Conservation (phyloP, 257 asterid species). For the Nicotiana benthamiana region DNA sequence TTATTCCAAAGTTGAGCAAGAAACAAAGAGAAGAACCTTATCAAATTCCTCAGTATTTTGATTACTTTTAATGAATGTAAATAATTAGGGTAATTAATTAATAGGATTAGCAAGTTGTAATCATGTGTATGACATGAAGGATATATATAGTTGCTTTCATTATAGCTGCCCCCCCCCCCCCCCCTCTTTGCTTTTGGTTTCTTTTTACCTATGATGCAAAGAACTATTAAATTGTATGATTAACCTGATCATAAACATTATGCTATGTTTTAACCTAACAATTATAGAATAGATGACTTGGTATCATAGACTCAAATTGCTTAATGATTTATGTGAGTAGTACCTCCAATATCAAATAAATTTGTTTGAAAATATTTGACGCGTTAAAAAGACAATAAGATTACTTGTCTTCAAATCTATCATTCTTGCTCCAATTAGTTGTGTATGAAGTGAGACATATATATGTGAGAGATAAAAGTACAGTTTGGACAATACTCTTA, state of each 20-base stretch:
- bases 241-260: not conserved
- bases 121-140: conserved; percentile 4
- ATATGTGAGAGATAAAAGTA: too few species aligned
- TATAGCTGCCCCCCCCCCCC: too few species aligned
- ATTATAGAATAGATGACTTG: not conserved
- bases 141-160: not conserved
- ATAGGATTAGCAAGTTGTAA: not conserved
- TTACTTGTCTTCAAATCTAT: too few species aligned
- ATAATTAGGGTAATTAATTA: conserved; percentile 17
- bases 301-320: not conserved
- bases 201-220: not conserved
- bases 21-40: conserved; percentile 35
- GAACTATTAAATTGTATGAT: not conserved
- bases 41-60: conserved; percentile 40
- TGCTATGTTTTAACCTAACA: not conserved
- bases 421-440: too few species aligned
- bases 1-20: conserved; percentile 27
- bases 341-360: too few species aligned
- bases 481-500: too few species aligned
- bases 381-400: too few species aligned
- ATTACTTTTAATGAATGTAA: conserved; percentile 17
- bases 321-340: too few species aligned
- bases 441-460: too few species aligned
- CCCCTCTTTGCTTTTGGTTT: too few species aligned
- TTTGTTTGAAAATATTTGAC: too few species aligned